Conservation (phyloP, 768 basidiomycete genomes). For the Leccinum arenicola region DNA sequence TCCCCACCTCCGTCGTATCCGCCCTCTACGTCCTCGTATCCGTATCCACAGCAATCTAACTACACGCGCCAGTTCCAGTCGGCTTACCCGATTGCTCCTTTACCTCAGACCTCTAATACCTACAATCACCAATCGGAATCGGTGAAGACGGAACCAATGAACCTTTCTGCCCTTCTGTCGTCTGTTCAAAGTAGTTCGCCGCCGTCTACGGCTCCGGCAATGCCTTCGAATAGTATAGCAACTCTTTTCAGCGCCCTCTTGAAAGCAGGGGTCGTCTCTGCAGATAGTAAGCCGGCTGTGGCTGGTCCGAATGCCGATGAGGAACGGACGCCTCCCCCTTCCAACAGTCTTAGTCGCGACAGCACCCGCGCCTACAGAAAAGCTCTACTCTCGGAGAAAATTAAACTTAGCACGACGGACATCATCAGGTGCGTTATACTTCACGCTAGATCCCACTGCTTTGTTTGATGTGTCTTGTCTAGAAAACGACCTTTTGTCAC, state of each 20-base stretch:
- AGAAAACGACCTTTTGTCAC: conserved; percentile 54
- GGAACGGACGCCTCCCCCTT: conserved; percentile 33
- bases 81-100: conserved; percentile 30
- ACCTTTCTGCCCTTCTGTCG: conserved; percentile 30
- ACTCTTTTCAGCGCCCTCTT: conserved; percentile 65
- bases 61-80: conserved; percentile 29
- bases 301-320: too few relatives aligned
- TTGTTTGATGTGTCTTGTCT: conserved; percentile 20
- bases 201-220: conserved; percentile 21
- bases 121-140: conserved; percentile 26
- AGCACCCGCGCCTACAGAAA: conserved; percentile 57
- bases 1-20: conserved; percentile 23
- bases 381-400: conserved; percentile 53
- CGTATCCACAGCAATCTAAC: conserved; percentile 32
- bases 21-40: conserved; percentile 24
- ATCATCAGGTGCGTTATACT: conserved; percentile 57
- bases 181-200: conserved; percentile 23
- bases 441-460: neutral
- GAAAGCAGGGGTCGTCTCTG: conserved; percentile 75
- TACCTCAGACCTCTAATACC: conserved; percentile 30
- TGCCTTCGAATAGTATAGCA: conserved; percentile 42
- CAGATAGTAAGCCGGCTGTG: too few relatives aligned
- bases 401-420: conserved; percentile 66
- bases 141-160: conserved; percentile 30
- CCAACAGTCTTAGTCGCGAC: conserved; percentile 40